Evolutionary conservation across 2,329 filamentous ascomycete species (phyloP), one percentile per base, ranked within the genome.

Genomic region (Botrytis deweyae): DNA sequence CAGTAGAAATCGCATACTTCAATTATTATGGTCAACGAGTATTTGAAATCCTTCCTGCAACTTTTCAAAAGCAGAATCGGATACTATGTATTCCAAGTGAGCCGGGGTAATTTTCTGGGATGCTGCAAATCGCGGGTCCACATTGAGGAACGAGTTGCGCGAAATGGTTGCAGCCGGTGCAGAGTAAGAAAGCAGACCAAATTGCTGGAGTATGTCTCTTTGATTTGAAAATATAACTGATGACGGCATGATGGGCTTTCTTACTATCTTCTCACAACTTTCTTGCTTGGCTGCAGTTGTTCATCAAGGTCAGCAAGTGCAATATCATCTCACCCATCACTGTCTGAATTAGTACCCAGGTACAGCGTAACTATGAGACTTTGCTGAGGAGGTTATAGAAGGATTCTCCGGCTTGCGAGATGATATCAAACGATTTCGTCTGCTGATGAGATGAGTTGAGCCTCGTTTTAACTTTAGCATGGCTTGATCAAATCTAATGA

Each of bases 381-480:
- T 29, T 29, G 29, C 29, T 29, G 29, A 29, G 29, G 29, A 29
- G 29, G 29, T 29, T 29, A 29, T 29, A 29, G 29, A 29, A 29
- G 29, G 29, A 29, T 29, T 29, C 29, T 29, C 29, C 29, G 29
- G 29, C 29, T 29, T 29, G 29, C 29, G 29, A 52, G 10, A 1
- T 0, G 25, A 3, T 7, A n/a, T n/a, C 3, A 12, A 52, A 7
- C 1, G 5, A 12, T 52, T 0, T 16, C 0, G 25, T 52, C 49
- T 52, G 10, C 49, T n/a, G 4, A 0, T 52, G 12, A n/a, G 25
- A 7, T n/a, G 1, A 3, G 0, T n/a, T 14, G 4, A 52, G 25
- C 25, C 14, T 3, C 6, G 4, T 52, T 0, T 52, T 8, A 0
- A 52, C 12, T 52, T n/a, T n/a, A 0, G 5, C 0, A n/a, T 52